These are phyloP conservation scores for Curvularia eragrostidis DNA, from an alignment of 2,329 filamentous ascomycete genomes.

Conservation along the genomic window DNA sequence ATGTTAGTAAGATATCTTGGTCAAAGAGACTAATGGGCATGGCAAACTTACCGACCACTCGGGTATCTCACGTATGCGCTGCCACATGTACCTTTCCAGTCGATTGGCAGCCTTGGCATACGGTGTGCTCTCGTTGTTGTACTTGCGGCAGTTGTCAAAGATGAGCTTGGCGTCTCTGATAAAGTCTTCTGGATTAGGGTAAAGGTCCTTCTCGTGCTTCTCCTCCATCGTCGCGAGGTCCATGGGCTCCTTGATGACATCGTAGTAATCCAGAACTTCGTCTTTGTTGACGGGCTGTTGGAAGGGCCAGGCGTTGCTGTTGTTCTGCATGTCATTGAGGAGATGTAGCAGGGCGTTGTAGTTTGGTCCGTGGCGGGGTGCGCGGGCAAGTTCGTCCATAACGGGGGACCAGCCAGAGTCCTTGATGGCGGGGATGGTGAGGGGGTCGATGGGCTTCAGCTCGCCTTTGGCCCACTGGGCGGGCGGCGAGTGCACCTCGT, in stretches of 20 bases:
- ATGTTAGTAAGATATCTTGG: slow-evolving; percentile 6
- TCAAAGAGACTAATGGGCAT: neutral
- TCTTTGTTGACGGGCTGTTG: slow-evolving; percentile 91
- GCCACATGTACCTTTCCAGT: slow-evolving; percentile 94
- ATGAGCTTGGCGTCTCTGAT: slow-evolving; percentile 86
- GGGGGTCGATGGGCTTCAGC: slow-evolving; percentile 75
- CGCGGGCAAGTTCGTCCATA: slow-evolving; percentile 95
- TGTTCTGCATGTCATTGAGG: slow-evolving; percentile 94
- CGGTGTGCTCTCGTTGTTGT: slow-evolving; percentile 93
- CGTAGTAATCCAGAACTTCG: slow-evolving; percentile 98
- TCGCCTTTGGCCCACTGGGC: slow-evolving; percentile 79
- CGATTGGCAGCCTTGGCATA: slow-evolving; percentile 96
- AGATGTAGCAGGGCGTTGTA: slow-evolving; percentile 93
- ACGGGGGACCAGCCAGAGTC: slow-evolving; percentile 94
- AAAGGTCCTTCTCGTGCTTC: slow-evolving; percentile 92
- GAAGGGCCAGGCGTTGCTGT: slow-evolving; percentile 93
- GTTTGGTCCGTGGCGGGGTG: slow-evolving; percentile 93
- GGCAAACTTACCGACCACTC: slow-evolving; percentile 69
- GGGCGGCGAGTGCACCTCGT: slow-evolving; percentile 85
- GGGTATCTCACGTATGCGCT: slow-evolving; percentile 86
- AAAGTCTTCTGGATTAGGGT: slow-evolving; percentile 90
- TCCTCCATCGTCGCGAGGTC: slow-evolving; percentile 94
- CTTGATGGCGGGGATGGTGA: slow-evolving; percentile 84
- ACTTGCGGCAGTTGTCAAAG: slow-evolving; percentile 92
- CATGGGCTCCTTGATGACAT: slow-evolving; percentile 98